Evolutionary conservation across 176 grass and related monocot species (phyloP).

Genomic region (Metroxylon sagu): DNA sequence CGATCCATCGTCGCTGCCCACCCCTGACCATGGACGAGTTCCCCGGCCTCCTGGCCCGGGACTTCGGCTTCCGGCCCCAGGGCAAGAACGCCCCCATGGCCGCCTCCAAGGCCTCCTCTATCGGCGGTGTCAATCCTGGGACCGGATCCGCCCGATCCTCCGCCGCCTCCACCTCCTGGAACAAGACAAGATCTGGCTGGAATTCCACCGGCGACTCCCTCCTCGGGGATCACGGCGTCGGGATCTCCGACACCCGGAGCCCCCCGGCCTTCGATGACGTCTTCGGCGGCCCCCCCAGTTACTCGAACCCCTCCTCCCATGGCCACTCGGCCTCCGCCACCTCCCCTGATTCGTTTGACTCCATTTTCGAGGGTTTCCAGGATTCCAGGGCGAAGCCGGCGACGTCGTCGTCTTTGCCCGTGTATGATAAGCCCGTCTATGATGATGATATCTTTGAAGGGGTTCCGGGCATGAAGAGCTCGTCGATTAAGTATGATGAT

Average conservation of each 20-base stretch:
- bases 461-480: constrained; percentile 30
- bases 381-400: constrained; percentile 10
- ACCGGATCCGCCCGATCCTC: neutral
- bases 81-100: constrained; percentile 66
- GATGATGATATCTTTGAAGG: constrained; percentile 46
- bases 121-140: neutral
- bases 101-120: constrained; percentile 13
- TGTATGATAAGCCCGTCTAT: constrained; percentile 29
- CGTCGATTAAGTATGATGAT: constrained; percentile 47
- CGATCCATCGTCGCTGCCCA: neutral
- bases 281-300: neutral
- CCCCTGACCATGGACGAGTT: constrained; percentile 59
- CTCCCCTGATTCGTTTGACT: constrained; percentile 24
- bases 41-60: constrained; percentile 56
- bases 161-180: constrained; percentile 15
- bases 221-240: constrained; percentile 31
- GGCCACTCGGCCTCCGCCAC: too few species aligned
- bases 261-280: constrained; percentile 23
- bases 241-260: neutral
- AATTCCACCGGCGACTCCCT: constrained; percentile 19
- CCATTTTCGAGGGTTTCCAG: constrained; percentile 15
- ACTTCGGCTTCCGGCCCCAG: constrained; percentile 69
- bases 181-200: constrained; percentile 42
- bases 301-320: constrained; percentile 19
- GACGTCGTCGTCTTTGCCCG: constrained; percentile 5